Evolutionary conservation across 2,329 filamentous ascomycete genomes (phyloP).

Genomic region (Neophaeococcomyces aloes): DNA sequence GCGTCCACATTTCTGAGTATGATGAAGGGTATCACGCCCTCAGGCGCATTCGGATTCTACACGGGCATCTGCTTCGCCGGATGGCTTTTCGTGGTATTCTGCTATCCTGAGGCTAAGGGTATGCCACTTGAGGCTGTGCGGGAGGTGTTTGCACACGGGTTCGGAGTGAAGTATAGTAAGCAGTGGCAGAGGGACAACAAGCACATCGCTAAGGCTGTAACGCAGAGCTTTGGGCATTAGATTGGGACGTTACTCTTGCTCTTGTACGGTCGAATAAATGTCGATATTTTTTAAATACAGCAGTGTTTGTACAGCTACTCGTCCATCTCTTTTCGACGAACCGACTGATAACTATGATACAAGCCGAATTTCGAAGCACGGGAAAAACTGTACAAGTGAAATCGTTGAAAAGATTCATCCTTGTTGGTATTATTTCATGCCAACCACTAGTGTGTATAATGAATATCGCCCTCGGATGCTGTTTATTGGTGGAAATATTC

Average conservation of each 20-base stretch:
- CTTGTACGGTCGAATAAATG: too few species aligned
- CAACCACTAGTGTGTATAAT: too few species aligned
- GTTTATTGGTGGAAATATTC: too few species aligned
- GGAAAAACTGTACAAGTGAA: too few species aligned
- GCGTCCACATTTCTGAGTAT: conserved; percentile 40
- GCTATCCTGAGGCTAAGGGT: conserved; percentile 45
- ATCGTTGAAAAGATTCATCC: too few species aligned
- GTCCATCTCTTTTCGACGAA: too few species aligned
- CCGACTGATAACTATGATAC: too few species aligned
- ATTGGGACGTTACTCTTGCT: background rate
- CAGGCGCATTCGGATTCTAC: conserved; percentile 48
- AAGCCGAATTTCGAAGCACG: too few species aligned
- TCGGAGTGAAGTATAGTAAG: conserved; percentile 35
- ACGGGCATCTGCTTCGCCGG: conserved; percentile 42
- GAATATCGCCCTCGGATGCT: too few species aligned
- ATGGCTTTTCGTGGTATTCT: conserved; percentile 39
- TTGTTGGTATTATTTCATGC: too few species aligned
- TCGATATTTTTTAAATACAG: too few species aligned
- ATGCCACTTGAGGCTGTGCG: conserved; percentile 46
- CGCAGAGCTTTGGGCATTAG: conserved; percentile 1
- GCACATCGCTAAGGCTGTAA: conserved; percentile 4
- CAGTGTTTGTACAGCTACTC: too few species aligned
- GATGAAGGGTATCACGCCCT: conserved; percentile 37
- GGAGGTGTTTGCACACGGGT: conserved; percentile 41
- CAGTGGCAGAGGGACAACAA: conserved; percentile 29